Evolutionary conservation across 352 stramenopile genomes (phyloP), one percentile per base, ranked within the genome.

Genomic region (Phytophthora sp.): DNA sequence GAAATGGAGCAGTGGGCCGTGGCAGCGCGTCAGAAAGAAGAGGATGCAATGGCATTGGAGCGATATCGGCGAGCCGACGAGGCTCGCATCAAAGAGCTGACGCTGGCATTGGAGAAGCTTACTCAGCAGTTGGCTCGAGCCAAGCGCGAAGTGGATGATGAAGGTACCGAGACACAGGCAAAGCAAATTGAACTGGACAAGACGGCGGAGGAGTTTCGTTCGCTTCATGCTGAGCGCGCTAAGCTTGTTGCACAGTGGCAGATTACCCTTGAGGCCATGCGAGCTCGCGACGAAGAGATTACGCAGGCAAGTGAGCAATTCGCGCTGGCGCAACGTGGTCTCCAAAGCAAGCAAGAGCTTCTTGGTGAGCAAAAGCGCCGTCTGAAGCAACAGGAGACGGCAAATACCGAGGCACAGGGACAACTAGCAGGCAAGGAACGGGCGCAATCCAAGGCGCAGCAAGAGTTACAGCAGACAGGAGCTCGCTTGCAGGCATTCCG

Each of bases 1-100:
- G 94, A 99, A 68, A 93, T 99, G 65, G 95, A 99, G 77, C 95
- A 98, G 78, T 99, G 96, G 96, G 86, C 94, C 7, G 87, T 97
- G 66, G 94, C 96, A 23, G 90, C 93, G 18, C 94, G 94, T 63
- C 97, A 99, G 64, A 99, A 98, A 57, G 96, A 99, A 60, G 95
- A 98, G 42, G 96, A 99, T 71, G 88, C 92, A 27, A 69, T 98
- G 35, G 89, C 93, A 33, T 78, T 99, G 13, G 88, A 98, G 72
- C 88, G 93, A 29, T 99, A 98, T 69, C 89, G 90, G 6, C 80
- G 94, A 27, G 91, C 91, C 2, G 96, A 99, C 70, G 95, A 99
- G 53, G 73, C 82, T 55, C 98, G 98, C 55, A 98, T 98, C 64
- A 98, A 99, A 71, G 94, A 98, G 49, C 76, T 99, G 16, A 95